phyloP scores from a whole-genome alignment of 139 green algal genomes.

The Dunaliella primolecta region DNA sequence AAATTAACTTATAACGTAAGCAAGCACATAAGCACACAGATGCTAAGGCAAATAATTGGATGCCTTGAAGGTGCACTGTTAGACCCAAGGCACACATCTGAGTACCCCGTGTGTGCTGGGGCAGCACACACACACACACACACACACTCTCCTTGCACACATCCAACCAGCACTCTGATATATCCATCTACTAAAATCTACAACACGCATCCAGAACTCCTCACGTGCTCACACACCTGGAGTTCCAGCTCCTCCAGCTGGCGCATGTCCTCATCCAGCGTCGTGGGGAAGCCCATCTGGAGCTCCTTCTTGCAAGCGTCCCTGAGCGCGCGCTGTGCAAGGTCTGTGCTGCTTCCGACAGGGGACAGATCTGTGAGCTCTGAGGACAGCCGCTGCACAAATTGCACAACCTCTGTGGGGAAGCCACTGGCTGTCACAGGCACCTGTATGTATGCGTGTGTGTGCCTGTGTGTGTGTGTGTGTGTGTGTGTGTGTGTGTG shows the following conservation, averaged over 20 bases:
- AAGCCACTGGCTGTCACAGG: not conserved
- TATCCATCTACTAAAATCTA: too few species aligned
- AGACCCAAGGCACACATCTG: too few species aligned
- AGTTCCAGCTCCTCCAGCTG: not conserved
- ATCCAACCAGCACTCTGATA: too few species aligned
- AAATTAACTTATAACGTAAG: too few species aligned
- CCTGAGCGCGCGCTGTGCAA: not conserved
- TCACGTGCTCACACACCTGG: too few species aligned
- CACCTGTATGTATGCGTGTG: not conserved
- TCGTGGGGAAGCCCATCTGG: not conserved
- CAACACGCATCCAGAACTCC: too few species aligned
- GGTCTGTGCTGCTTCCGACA: not conserved
- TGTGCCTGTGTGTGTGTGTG: not conserved
- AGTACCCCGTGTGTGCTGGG: too few species aligned
- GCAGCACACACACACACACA: too few species aligned
- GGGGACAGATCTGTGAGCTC: not conserved
- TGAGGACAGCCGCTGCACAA: not conserved
- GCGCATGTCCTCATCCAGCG: not conserved
- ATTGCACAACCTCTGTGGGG: not conserved
- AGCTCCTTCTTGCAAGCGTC: conserved; percentile 14
- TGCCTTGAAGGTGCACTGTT: too few species aligned
- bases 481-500: not conserved
- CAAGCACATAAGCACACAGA: too few species aligned
- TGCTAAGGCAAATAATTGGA: too few species aligned
- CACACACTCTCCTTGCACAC: too few species aligned